A percentile compares a stretch with the other conserved stretches of the same genome.
These are phyloP conservation scores for Aureobasidium sp. DNA, from an alignment of 2,329 filamentous ascomycete species.

Conservation along the genomic window DNA sequence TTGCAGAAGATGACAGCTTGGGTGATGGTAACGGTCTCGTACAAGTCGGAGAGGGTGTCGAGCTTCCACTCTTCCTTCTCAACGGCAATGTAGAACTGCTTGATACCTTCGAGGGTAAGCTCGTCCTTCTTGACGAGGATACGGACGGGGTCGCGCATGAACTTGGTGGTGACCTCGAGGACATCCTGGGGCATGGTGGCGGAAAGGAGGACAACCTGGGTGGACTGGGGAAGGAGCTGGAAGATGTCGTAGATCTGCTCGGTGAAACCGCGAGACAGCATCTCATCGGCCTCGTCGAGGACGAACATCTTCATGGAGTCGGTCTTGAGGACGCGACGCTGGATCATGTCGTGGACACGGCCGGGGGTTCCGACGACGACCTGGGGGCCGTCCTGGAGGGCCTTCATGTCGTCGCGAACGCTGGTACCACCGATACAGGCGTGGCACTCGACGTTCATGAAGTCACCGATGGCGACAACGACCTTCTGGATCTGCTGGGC, in stretches of 20 bases:
- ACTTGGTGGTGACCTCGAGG: slow-evolving; percentile 98
- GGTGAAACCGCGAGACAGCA: slow-evolving; percentile 98
- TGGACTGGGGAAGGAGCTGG: slow-evolving; percentile 94
- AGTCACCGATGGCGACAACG: slow-evolving; percentile 95
- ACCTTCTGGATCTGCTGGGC: slow-evolving; percentile 99
- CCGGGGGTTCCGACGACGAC: slow-evolving; percentile 96
- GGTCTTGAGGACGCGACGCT: slow-evolving; percentile 93
- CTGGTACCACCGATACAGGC: slow-evolving; percentile 98
- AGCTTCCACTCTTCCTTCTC: slow-evolving; percentile 99
- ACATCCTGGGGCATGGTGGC: slow-evolving; percentile 99
- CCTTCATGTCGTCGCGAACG: slow-evolving; percentile 97
- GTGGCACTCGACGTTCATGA: slow-evolving; percentile 99
- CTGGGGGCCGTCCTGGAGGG: slow-evolving; percentile 89
- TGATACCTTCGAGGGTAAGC: slow-evolving; percentile 98
- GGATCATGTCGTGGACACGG: slow-evolving; percentile 99
- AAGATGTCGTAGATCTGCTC: slow-evolving; percentile 99
- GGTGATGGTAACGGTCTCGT: slow-evolving; percentile 98
- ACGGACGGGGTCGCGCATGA: slow-evolving; percentile 98
- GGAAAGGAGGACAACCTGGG: slow-evolving; percentile 95
- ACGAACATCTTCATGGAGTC: slow-evolving; percentile 99
- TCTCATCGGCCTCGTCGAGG: slow-evolving; percentile 98
- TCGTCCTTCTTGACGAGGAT: slow-evolving; percentile 99
- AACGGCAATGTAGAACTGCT: slow-evolving; percentile 99
- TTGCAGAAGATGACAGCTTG: slow-evolving; percentile 99
- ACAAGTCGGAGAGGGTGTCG: slow-evolving; percentile 95